phyloP scores from a whole-genome alignment of 345 rosid species.

The Hypericum androsaemum region DNA sequence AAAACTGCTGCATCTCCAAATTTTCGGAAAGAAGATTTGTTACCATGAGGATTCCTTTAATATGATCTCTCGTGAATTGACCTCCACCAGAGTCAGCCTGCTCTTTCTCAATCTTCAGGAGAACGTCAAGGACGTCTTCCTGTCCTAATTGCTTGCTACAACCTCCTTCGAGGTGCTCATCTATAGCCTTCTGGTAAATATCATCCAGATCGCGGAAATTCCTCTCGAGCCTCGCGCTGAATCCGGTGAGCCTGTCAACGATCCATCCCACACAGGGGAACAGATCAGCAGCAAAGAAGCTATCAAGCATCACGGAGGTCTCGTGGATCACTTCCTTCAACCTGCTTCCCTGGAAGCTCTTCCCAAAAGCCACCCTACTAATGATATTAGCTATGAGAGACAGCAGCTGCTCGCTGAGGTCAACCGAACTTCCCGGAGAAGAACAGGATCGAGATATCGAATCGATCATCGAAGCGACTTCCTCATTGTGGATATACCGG shows the following conservation, averaged over 20 bases:
- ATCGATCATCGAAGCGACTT: conserved; percentile 28
- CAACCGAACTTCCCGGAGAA: not conserved
- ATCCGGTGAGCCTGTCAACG: conserved; percentile 34
- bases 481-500: conserved; percentile 30
- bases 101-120: too few relatives aligned
- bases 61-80: too few relatives aligned
- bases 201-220: too few relatives aligned
- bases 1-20: too few relatives aligned
- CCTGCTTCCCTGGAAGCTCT: conserved; percentile 21
- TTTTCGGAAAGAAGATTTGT: too few relatives aligned
- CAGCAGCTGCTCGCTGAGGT: conserved; percentile 19
- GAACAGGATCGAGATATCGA: conserved; percentile 14
- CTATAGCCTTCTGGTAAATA: too few relatives aligned
- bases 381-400: conserved; percentile 18
- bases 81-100: too few relatives aligned
- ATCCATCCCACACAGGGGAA: conserved; percentile 30
- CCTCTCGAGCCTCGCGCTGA: too few relatives aligned
- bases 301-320: conserved; percentile 18
- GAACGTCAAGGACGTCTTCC: too few relatives aligned
- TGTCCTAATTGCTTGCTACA: too few relatives aligned
- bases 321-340: conserved; percentile 25
- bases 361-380: conserved; percentile 37
- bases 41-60: too few relatives aligned
- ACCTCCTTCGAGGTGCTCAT: too few relatives aligned
- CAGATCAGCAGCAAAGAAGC: conserved; percentile 32